Conservation (phyloP, 2,329 filamentous ascomycete species). For the Ascochyta fabae region DNA sequence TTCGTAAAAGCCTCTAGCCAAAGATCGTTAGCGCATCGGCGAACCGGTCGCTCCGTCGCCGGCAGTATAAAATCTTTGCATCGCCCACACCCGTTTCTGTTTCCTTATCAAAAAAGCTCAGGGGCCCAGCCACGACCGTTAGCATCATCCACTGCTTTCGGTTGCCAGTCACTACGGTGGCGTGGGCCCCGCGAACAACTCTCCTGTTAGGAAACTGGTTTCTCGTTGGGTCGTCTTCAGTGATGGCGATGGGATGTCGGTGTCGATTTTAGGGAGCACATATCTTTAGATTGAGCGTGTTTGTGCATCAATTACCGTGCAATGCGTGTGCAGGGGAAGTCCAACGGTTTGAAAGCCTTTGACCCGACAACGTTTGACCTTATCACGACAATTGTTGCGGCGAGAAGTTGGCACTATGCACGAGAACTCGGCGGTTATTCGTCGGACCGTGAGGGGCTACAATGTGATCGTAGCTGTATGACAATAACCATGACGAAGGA, state of each 20-base stretch:
- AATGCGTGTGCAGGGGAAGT: no score
- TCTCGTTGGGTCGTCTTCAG: conserved; percentile 71
- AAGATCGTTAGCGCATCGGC: conserved; percentile 15
- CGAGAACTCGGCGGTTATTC: no score
- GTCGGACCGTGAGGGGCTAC: no score
- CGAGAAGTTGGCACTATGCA: no score
- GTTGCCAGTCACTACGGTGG: conserved; percentile 71
- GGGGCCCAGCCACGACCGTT: conserved; percentile 73
- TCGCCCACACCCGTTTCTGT: conserved; percentile 47
- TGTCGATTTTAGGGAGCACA: conserved; percentile 74
- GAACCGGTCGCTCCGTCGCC: conserved; percentile 9
- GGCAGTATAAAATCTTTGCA: conserved; percentile 14
- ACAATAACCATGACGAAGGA: no score
- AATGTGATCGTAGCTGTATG: no score
- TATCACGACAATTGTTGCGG: no score
- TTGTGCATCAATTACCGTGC: neutral
- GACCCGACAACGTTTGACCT: no score
- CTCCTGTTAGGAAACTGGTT: conserved; percentile 71
- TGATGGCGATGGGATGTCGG: conserved; percentile 73
- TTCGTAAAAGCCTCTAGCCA: neutral
- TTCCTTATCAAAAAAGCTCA: conserved; percentile 63
- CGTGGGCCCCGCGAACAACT: conserved; percentile 69
- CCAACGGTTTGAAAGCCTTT: neutral
- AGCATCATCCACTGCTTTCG: conserved; percentile 63
- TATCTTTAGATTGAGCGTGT: conserved; percentile 38